These are phyloP conservation scores for Arabidopsis lyrata DNA, from an alignment of 441 rosid genomes.

Conservation along the genomic window DNA sequence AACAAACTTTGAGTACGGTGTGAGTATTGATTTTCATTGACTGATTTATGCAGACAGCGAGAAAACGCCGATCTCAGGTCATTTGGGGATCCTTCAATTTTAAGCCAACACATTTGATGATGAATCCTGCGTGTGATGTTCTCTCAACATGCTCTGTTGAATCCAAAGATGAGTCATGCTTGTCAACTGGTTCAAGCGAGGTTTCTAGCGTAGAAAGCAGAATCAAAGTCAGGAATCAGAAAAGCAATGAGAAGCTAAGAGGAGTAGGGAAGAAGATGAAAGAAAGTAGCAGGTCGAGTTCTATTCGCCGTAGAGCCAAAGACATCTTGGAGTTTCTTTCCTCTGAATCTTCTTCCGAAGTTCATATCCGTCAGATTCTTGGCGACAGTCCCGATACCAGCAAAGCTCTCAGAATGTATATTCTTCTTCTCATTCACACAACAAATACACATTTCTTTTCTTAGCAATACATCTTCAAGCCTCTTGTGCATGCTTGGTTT, in stretches of 20 bases:
- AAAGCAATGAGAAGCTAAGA: slow-evolving; percentile 23
- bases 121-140: slow-evolving; percentile 33
- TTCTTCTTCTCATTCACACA: slow-evolving; percentile 11
- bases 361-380: slow-evolving; percentile 69
- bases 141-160: slow-evolving; percentile 44
- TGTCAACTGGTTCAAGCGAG: slow-evolving; percentile 70
- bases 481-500: too few species aligned
- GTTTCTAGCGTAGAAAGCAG: slow-evolving; percentile 54
- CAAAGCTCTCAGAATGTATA: slow-evolving; percentile 92
- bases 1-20: neutral
- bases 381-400: slow-evolving; percentile 97
- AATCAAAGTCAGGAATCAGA: slow-evolving; percentile 26
- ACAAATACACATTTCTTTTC: too few species aligned
- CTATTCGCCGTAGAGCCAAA: slow-evolving; percentile 69
- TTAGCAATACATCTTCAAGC: too few species aligned
- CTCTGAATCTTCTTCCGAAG: slow-evolving; percentile 65
- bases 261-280: slow-evolving; percentile 43
- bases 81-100: slow-evolving; percentile 48
- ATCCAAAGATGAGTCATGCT: slow-evolving; percentile 54
- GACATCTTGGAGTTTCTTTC: slow-evolving; percentile 78
- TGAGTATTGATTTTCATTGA: slow-evolving; percentile 8
- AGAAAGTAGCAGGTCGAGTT: slow-evolving; percentile 47
- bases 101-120: slow-evolving; percentile 21
- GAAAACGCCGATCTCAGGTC: slow-evolving; percentile 61
- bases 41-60: slow-evolving; percentile 50